These are phyloP conservation scores for Clarireedia hainanense DNA, from an alignment of 2,329 filamentous ascomycete species.

Conservation along the genomic window DNA sequence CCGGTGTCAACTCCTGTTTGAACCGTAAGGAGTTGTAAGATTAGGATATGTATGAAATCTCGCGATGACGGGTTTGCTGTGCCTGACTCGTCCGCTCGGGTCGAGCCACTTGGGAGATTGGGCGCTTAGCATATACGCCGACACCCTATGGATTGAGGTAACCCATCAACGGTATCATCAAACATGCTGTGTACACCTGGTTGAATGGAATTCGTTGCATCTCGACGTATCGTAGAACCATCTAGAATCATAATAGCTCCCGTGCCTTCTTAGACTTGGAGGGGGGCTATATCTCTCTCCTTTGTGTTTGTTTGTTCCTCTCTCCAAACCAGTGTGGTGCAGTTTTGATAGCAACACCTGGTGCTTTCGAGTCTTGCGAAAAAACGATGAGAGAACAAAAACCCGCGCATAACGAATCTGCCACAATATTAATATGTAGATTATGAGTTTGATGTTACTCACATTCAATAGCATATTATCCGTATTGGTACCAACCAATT, in stretches of 20 bases:
- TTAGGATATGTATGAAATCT: no score
- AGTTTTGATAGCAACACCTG: no score
- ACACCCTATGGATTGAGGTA: slow-evolving; percentile 1
- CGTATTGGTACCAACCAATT: not conserved
- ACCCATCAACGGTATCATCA: not conserved
- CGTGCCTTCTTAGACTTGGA: no score
- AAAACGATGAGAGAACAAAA: no score
- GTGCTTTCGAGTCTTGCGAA: no score
- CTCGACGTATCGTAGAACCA: not conserved
- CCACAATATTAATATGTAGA: no score
- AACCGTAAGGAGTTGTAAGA: not conserved
- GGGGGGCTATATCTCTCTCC: no score
- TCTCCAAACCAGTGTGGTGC: no score
- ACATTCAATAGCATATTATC: not conserved
- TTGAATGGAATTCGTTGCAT: not conserved
- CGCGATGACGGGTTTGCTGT: no score
- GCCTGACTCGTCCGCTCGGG: not conserved
- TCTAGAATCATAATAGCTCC: not conserved
- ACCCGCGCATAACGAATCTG: no score
- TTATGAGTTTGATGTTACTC: no score
- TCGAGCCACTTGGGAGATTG: not conserved
- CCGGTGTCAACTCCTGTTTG: not conserved
- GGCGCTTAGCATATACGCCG: slow-evolving; percentile 4
- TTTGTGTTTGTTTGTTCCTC: no score
- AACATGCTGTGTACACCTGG: not conserved